Evolutionary conservation across 2,329 filamentous ascomycete species (phyloP).

Genomic region (Samsoniella hepiali): DNA sequence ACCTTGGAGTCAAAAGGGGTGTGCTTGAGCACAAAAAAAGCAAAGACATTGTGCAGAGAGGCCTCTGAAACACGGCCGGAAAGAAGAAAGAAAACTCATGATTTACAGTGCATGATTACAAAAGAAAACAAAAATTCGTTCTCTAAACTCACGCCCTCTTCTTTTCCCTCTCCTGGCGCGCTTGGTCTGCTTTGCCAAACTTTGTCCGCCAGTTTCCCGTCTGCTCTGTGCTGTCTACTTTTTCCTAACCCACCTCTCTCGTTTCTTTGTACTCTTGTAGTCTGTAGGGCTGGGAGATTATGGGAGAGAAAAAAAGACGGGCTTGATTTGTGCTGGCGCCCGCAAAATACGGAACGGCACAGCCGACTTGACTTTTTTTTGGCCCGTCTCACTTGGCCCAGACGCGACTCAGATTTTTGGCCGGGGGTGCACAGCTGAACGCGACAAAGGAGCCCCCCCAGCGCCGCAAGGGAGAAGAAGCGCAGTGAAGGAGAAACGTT

Average conservation of each 20-base stretch:
- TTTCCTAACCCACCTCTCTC: too few species aligned
- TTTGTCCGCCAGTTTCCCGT: too few species aligned
- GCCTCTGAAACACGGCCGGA: slow-evolving; percentile 10
- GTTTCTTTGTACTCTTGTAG: too few species aligned
- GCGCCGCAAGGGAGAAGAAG: background rate
- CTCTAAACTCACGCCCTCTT: too few species aligned
- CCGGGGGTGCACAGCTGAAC: background rate
- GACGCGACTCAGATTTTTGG: slow-evolving; percentile 5
- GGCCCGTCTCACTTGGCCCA: background rate
- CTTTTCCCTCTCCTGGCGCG: too few species aligned
- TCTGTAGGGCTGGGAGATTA: background rate
- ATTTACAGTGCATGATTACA: too few species aligned
- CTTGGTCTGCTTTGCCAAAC: too few species aligned
- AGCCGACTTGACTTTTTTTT: background rate
- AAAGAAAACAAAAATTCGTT: too few species aligned
- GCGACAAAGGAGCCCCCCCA: background rate
- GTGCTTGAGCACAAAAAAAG: background rate
- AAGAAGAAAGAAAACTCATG: background rate
- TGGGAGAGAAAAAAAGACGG: too few species aligned
- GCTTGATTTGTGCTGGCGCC: background rate
- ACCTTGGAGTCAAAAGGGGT: background rate
- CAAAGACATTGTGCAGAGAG: slow-evolving; percentile 6
- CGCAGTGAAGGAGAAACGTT: too few species aligned
- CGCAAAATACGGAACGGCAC: background rate
- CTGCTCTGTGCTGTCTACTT: too few species aligned